Conservation (phyloP, 495 filamentous ascomycete genomes). For the Stereocaulon alpinum region DNA sequence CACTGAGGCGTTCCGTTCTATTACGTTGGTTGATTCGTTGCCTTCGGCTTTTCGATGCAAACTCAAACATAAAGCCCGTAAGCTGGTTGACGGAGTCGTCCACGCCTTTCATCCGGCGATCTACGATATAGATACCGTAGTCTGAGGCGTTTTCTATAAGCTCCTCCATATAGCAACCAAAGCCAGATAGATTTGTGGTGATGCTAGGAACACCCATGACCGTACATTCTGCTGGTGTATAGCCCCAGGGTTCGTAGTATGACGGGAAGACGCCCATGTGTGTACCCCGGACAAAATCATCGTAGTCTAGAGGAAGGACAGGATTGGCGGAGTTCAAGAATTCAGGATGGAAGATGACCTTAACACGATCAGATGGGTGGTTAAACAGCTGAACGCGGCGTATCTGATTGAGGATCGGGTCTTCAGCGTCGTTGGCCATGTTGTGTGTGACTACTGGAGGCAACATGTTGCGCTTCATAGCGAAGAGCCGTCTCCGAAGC, state of each 20-base stretch:
- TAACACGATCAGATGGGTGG: constrained; percentile 86
- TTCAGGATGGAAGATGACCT: constrained; percentile 95
- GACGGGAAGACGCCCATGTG: constrained; percentile 93
- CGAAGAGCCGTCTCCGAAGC: constrained; percentile 81
- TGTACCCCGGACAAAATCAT: constrained; percentile 95
- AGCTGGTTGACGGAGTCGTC: constrained; percentile 97
- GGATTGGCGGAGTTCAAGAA: constrained; percentile 94
- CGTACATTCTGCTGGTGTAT: constrained; percentile 95
- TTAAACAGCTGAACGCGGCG: constrained; percentile 96
- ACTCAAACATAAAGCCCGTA: constrained; percentile 86
- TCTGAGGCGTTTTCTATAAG: constrained; percentile 95
- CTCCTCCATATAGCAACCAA: constrained; percentile 99
- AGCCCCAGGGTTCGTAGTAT: constrained; percentile 99
- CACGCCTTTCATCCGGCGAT: constrained; percentile 88
- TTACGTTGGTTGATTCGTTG: constrained; percentile 98
- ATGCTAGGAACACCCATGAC: constrained; percentile 99
- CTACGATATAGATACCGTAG: constrained; percentile 98
- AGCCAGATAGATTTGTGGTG: constrained; percentile 94
- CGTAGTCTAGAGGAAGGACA: constrained; percentile 90
- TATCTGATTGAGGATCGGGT: constrained; percentile 93
- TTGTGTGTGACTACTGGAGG: constrained; percentile 99
- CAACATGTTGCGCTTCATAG: constrained; percentile 82
- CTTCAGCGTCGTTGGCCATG: constrained; percentile 88
- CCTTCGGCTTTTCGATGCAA: constrained; percentile 82
- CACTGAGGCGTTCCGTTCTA: constrained; percentile 89